phyloP scores from a whole-genome alignment of 306 rosid species.

The Cajanus cajan region DNA sequence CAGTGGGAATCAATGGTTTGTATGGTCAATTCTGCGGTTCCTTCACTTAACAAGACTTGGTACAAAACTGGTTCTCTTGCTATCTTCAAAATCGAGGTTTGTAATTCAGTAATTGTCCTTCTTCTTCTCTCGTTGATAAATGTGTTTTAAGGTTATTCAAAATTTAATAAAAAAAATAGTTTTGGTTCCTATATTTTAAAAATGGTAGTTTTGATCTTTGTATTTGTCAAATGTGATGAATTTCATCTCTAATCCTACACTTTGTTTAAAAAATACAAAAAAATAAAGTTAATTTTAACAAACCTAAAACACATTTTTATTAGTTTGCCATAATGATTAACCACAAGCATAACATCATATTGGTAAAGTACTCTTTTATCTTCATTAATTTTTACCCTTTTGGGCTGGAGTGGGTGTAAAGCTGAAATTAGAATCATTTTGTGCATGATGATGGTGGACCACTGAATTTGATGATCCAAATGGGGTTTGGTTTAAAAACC shows the following conservation, averaged over 20 bases:
- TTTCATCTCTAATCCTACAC: no score
- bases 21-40: conserved; percentile 69
- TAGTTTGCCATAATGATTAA: neutral
- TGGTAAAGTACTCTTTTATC: conserved; percentile 1
- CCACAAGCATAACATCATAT: conserved; percentile 5
- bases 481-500: conserved; percentile 1
- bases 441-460: conserved; percentile 16
- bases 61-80: conserved; percentile 81
- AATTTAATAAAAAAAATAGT: no score
- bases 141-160: no score
- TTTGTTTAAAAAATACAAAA: no score
- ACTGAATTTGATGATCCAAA: conserved; percentile 5
- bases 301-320: neutral
- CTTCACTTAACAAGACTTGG: conserved; percentile 73
- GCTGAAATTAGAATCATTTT: neutral
- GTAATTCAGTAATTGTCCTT: neutral
- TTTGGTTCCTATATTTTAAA: no score
- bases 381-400: neutral
- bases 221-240: no score
- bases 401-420: neutral
- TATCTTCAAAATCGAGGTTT: conserved; percentile 76
- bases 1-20: conserved; percentile 99
- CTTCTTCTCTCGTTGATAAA: neutral
- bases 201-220: no score
- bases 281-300: no score